Percentiles rank a stretch among this genome's conserved stretches.
phyloP scores from a whole-genome alignment of 257 asterid species.

The Paraleonurus japonicus region DNA sequence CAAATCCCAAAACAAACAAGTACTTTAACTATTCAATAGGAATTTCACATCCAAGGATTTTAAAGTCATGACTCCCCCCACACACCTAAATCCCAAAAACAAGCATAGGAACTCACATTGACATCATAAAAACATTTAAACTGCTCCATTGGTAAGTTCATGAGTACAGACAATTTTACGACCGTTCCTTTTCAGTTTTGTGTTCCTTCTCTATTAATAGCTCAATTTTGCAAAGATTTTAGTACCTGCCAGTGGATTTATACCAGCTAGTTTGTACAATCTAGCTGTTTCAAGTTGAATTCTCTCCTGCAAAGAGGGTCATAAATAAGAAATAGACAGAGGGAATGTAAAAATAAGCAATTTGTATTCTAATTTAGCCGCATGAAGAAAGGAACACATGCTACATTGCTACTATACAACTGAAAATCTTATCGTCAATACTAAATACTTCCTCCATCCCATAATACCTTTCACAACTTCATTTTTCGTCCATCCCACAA shows the following conservation, averaged over 20 bases:
- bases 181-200: neutral
- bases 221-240: neutral
- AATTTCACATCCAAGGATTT: too few species aligned
- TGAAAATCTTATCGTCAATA: neutral
- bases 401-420: neutral
- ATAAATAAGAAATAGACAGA: conserved; percentile 17
- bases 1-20: too few species aligned
- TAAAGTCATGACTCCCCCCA: too few species aligned
- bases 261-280: conserved; percentile 92
- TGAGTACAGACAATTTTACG: neutral
- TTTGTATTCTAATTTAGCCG: neutral
- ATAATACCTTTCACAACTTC: too few species aligned
- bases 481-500: too few species aligned
- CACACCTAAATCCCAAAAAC: too few species aligned
- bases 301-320: conserved; percentile 65
- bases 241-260: conserved; percentile 96
- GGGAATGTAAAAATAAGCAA: neutral
- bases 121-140: neutral
- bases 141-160: conserved; percentile 10
- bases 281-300: conserved; percentile 96
- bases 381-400: neutral
- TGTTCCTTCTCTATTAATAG: neutral
- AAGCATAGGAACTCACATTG: too few species aligned
- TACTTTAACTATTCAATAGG: too few species aligned
- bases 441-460: too few species aligned